These are phyloP conservation scores for Cyberlindnera euphorbiae DNA, from an alignment of 805 yeast genomes.

Conservation along the genomic window DNA sequence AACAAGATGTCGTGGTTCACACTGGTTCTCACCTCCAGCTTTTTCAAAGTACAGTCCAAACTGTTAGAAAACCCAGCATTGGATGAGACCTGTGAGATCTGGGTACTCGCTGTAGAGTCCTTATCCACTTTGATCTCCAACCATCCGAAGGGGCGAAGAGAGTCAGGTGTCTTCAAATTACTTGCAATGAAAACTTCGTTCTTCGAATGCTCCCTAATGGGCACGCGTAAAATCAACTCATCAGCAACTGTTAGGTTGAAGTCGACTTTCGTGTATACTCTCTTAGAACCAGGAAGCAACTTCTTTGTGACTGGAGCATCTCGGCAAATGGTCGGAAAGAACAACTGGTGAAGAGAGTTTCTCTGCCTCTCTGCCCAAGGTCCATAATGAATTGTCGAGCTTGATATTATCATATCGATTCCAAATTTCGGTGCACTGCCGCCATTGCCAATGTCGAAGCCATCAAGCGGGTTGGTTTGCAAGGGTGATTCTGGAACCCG, in stretches of 20 bases:
- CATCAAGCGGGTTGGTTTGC: constrained; percentile 31
- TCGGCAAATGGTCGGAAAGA: constrained; percentile 64
- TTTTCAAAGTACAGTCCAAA: constrained; percentile 40
- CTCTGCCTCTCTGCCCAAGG: constrained; percentile 95
- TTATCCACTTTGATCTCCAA: constrained; percentile 60
- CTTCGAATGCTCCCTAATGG: constrained; percentile 81
- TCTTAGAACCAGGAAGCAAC: constrained; percentile 42
- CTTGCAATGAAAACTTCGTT: constrained; percentile 41
- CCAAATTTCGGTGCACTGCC: constrained; percentile 60
- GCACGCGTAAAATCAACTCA: constrained; percentile 66
- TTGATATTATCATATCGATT: constrained; percentile 49
- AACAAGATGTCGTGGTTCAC: constrained; percentile 84
- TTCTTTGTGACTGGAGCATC: constrained; percentile 44
- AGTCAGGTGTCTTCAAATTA: constrained; percentile 29
- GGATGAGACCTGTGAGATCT: constrained; percentile 49
- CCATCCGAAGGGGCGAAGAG: constrained; percentile 84
- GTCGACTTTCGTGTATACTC: constrained; percentile 56
- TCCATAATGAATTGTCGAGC: constrained; percentile 76
- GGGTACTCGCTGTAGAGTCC: constrained; percentile 45
- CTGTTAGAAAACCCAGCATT: constrained; percentile 51
- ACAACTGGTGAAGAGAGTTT: constrained; percentile 51
- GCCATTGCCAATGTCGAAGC: constrained; percentile 54
- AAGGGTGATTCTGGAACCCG: constrained; percentile 38
- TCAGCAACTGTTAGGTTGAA: constrained; percentile 55
- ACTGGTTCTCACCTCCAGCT: constrained; percentile 69